Conservation (phyloP, 192 early-diverging fungal species). For the Polychytrium aggregatum region DNA sequence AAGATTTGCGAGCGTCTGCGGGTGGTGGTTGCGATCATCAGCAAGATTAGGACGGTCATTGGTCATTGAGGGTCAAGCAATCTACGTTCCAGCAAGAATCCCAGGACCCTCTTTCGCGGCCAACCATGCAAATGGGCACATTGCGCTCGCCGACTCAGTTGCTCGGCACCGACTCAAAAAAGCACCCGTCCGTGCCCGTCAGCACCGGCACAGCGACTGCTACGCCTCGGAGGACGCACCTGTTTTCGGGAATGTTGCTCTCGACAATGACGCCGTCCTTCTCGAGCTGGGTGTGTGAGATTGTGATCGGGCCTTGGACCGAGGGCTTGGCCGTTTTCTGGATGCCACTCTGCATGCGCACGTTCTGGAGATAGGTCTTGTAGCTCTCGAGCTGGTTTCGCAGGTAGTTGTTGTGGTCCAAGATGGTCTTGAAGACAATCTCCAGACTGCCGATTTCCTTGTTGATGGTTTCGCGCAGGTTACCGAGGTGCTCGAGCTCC, state of each 20-base stretch:
- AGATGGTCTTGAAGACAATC: constrained; percentile 82
- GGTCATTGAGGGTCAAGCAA: background rate
- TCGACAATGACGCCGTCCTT: constrained; percentile 86
- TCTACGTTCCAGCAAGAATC: no score
- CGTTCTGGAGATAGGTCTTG: constrained; percentile 90
- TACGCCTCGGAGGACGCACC: no score
- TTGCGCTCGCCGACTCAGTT: no score
- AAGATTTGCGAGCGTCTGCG: constrained; percentile 67
- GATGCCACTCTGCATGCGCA: constrained; percentile 63
- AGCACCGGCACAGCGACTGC: background rate
- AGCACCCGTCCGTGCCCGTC: no score
- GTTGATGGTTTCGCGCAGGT: constrained; percentile 76
- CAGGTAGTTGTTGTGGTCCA: constrained; percentile 89
- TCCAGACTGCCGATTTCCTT: constrained; percentile 68
- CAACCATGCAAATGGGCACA: no score
- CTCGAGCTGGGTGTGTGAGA: constrained; percentile 71
- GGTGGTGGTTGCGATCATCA: background rate
- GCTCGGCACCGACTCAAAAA: no score
- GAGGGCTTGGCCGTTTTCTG: constrained; percentile 19
- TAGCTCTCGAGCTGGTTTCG: constrained; percentile 82
- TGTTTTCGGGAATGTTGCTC: constrained; percentile 82
- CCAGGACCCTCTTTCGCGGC: no score
- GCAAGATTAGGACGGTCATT: no score
- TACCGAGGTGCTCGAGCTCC: constrained; percentile 84
- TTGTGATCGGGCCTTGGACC: constrained; percentile 69